Base-by-base conservation (phyloP, 495 filamentous ascomycete genomes). In the Penicillium cinerascens region DNA sequence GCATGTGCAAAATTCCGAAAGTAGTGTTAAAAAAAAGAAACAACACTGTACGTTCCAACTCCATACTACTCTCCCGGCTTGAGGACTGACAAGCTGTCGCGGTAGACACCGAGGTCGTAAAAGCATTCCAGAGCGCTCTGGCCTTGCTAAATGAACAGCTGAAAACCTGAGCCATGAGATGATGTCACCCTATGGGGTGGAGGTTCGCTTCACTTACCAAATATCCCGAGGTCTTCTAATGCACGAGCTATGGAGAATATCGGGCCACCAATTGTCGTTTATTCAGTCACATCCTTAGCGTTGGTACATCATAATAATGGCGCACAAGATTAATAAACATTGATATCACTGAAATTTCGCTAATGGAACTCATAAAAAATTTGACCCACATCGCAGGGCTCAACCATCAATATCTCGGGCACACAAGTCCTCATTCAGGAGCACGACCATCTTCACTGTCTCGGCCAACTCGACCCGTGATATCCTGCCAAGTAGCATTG, bases 401-500 rank as follows among this genome's bases (percentile, higher is more conserved):
- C 17, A 1, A 13, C 13, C 9, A 13, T 1, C 9, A 33, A 33
- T 33, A 13, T 10, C 10, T 23, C 22, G 6, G 29, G 11, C 29
- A 33, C 8, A 33, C 29, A 33, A 33, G 4, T 33, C 3, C 10
- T 33, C 29, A 33, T 33, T 33, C 29, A 33, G 29, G 11, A 33
- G 29, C 11, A 15, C 11, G 29, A 33, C 8, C 29, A 11, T 11
- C 29, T 33, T 33, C 9, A 33, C 27, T 41, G 44, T 4, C 58
- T 26, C 61, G 68, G 51, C 54, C 64, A 44, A 59, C 65, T 42
- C 75, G 66, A 11, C 87, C 87, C 3, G 83, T 89, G 40, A 95
- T 85, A 66, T 95, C 89, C 67, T 91, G 82, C 90, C 89, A 95
- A 16, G 84, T 88, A n/a, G 90, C 87, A 49, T 85, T 85, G 51